These are phyloP conservation scores for Paracamarosporium sp. DNA, from an alignment of 2,329 filamentous ascomycete genomes.

Conservation along the genomic window DNA sequence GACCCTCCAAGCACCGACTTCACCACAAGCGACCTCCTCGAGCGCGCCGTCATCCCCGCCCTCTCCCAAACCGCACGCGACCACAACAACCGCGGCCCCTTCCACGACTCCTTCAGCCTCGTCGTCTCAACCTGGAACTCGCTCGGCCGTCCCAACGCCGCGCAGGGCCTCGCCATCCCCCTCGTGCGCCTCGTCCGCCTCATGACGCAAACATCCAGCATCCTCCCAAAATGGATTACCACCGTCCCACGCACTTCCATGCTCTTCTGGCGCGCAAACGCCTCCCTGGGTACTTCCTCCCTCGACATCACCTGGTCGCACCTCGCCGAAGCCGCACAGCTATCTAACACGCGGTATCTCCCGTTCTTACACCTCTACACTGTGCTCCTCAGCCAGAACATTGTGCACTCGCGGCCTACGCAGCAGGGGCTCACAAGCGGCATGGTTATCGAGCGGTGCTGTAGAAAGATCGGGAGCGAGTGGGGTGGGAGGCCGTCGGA, in stretches of 20 bases:
- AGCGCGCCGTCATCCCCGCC: slow-evolving; percentile 28
- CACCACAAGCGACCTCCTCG: slow-evolving; percentile 25
- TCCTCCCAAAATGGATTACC: slow-evolving; percentile 32
- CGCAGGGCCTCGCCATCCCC: slow-evolving; percentile 33
- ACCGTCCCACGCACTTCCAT: slow-evolving; percentile 24
- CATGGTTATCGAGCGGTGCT: slow-evolving; percentile 35
- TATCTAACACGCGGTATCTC: slow-evolving; percentile 23
- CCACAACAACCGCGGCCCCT: slow-evolving; percentile 8
- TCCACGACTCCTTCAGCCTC: slow-evolving; percentile 33
- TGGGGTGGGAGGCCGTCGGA: slow-evolving; percentile 28
- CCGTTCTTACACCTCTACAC: slow-evolving; percentile 39
- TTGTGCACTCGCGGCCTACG: slow-evolving; percentile 23
- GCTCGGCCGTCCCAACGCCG: slow-evolving; percentile 27
- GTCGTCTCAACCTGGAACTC: slow-evolving; percentile 34
- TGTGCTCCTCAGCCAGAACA: slow-evolving; percentile 36
- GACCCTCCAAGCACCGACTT: slow-evolving; percentile 22
- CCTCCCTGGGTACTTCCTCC: slow-evolving; percentile 21
- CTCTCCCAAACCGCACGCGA: slow-evolving; percentile 14
- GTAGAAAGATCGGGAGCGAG: slow-evolving; percentile 26
- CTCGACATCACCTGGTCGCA: slow-evolving; percentile 28
- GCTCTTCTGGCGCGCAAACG: slow-evolving; percentile 40
- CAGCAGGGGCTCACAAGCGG: not conserved
- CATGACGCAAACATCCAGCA: slow-evolving; percentile 29
- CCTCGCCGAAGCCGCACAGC: slow-evolving; percentile 27
- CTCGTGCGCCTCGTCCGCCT: slow-evolving; percentile 38